Base-by-base conservation (phyloP, 116 monocot species). In the Papilionanthe hybrid region DNA sequence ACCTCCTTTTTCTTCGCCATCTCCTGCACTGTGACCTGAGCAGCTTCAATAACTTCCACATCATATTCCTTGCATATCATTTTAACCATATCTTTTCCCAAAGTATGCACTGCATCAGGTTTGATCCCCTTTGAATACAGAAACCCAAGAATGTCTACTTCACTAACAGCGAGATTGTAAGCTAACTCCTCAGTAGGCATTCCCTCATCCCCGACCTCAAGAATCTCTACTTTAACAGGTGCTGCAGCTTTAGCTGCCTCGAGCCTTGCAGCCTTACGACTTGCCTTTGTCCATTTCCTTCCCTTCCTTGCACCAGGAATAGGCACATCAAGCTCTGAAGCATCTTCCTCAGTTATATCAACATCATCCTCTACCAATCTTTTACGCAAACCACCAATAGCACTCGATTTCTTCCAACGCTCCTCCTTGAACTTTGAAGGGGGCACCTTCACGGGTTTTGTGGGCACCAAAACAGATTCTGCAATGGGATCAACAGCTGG, bases 1-100 rank as follows among this genome's bases (percentile, higher is more conserved):
- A 93, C 47, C 79, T 90, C 90, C 58, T 91, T 98, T 88, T 98
- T 98, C 88, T 86, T 94, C 37, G 98, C 98, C 98, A 94, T 98
- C 75, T 73, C 73, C n/a, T 92, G 91, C 68, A 94, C 83, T 82
- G 85, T 92, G 19, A 86, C 68, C 22, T 81, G 79, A 60, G 85
- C 90, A 43, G 81, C 79, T 78, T 98, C 93, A 47, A 98, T 82
- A 60, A 98, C 98, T 81, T 98, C 98, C 58, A 98, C 94, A 66
- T 87, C 94, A 77, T 93, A 91, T 77, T 98, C 98, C 83, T 86
- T 90, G 77, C 98, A 98, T 72, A 98, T 89, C 92, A 98, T 94
- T 87, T 94, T 94, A 58, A 98, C 98, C 90, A 94, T 84, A 72
- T 94, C 93, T 73, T 91, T 92, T 47, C 87, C 89, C 85, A 98